Conservation (phyloP, 768 basidiomycete genomes). For the Lyophyllum atratum region DNA sequence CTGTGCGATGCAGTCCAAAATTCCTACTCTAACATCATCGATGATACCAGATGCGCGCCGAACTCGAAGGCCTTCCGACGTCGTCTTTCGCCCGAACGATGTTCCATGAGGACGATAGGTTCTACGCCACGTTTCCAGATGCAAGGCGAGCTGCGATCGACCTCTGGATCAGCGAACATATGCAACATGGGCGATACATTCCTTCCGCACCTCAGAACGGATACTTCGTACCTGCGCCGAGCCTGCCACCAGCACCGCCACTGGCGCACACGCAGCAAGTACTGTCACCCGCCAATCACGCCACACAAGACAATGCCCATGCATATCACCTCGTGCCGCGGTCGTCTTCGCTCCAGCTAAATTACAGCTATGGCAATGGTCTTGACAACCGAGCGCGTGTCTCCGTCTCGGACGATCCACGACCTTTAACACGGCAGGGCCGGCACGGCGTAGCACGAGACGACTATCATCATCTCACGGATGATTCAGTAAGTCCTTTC, state of each 20-base stretch:
- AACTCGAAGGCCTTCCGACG: background rate
- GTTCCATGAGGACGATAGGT: conserved; percentile 19
- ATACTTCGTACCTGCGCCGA: background rate
- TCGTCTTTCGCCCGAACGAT: conserved; percentile 17
- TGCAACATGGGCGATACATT: background rate
- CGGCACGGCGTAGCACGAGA: background rate
- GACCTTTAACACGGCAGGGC: background rate
- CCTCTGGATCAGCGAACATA: conserved; percentile 8
- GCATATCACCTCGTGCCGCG: background rate
- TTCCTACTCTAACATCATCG: background rate
- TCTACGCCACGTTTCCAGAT: conserved; percentile 20
- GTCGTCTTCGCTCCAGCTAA: background rate
- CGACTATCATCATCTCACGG: background rate
- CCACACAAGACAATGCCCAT: background rate
- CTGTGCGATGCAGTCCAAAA: background rate
- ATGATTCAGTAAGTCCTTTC: background rate
- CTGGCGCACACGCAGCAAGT: background rate
- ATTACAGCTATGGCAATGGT: background rate
- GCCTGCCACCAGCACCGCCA: background rate
- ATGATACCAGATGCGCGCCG: conserved; percentile 1
- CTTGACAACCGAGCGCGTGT: background rate
- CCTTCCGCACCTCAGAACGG: background rate
- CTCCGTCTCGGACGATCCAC: background rate
- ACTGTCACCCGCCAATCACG: background rate
- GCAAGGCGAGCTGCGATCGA: conserved; percentile 17